A percentile compares a stretch with the other conserved stretches of the same genome.
phyloP scores from a whole-genome alignment of 441 rosid genomes.

The Croton setiger region DNA sequence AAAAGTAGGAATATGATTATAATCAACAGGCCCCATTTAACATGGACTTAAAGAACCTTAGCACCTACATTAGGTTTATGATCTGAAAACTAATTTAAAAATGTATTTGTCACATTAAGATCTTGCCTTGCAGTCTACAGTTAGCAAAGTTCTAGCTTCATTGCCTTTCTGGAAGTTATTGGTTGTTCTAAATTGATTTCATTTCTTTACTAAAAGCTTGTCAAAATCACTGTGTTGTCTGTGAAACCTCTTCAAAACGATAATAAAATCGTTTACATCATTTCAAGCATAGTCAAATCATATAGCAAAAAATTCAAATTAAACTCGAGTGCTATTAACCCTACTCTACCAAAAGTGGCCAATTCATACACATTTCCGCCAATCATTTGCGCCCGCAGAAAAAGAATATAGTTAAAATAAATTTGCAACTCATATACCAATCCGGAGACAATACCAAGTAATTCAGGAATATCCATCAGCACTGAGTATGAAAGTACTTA shows the following conservation, averaged over 20 bases:
- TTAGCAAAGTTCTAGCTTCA: too few species aligned
- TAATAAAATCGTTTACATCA: too few species aligned
- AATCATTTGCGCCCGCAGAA: neutral
- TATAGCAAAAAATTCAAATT: neutral
- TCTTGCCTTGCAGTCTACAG: too few species aligned
- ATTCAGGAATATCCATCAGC: neutral
- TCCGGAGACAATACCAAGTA: neutral
- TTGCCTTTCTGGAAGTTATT: too few species aligned
- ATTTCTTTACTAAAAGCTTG: too few species aligned
- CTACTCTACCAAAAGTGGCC: neutral
- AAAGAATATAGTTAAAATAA: neutral
- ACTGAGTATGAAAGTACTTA: neutral
- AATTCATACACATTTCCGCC: neutral
- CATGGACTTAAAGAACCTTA: neutral
- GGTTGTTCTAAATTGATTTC: too few species aligned
- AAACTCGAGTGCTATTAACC: neutral
- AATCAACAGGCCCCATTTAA: neutral
- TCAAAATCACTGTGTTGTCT: too few species aligned
- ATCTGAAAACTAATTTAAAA: neutral
- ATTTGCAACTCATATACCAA: neutral
- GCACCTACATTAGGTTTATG: neutral
- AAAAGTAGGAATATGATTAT: neutral
- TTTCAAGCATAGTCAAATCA: too few species aligned
- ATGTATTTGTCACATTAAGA: neutral
- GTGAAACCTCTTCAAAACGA: too few species aligned